phyloP scores from a whole-genome alignment of 148 eudicot genomes.

The Silene latifolia region DNA sequence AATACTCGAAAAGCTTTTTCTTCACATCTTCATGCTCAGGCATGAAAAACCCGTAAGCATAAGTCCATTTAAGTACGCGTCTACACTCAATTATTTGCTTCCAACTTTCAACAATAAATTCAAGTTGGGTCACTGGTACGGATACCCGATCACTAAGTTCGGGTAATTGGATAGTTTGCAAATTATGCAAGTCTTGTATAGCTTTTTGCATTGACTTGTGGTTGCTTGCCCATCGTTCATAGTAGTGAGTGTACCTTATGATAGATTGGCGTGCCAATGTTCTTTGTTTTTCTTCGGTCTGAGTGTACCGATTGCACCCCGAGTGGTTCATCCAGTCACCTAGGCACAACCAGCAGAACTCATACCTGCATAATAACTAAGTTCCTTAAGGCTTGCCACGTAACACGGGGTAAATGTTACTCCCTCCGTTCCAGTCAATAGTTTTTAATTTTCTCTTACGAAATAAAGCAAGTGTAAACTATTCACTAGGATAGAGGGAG shows the following conservation, averaged over 20 bases:
- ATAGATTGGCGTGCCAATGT: slow-evolving; percentile 29
- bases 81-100: slow-evolving; percentile 61
- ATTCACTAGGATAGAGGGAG: too few species aligned
- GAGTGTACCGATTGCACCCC: slow-evolving; percentile 39
- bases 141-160: slow-evolving; percentile 48
- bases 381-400: too few species aligned
- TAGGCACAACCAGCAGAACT: slow-evolving; percentile 66
- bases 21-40: slow-evolving; percentile 40
- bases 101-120: slow-evolving; percentile 66
- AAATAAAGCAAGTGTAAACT: too few species aligned
- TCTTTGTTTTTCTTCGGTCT: slow-evolving; percentile 28
- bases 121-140: slow-evolving; percentile 46
- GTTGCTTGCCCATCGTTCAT: slow-evolving; percentile 44
- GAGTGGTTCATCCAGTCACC: slow-evolving; percentile 33
- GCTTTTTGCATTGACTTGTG: slow-evolving; percentile 62
- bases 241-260: slow-evolving; percentile 37
- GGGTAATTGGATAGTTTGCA: slow-evolving; percentile 40
- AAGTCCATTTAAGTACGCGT: slow-evolving; percentile 62
- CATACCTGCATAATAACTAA: not conserved
- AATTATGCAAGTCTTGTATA: slow-evolving; percentile 42
- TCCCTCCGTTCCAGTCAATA: too few species aligned
- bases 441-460: too few species aligned
- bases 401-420: too few species aligned
- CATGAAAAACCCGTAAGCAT: slow-evolving; percentile 54
- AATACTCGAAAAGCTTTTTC: slow-evolving; percentile 47